Base-by-base conservation (phyloP, 2,329 filamentous ascomycete genomes). In the Stagonosporopsis rhizophila region DNA sequence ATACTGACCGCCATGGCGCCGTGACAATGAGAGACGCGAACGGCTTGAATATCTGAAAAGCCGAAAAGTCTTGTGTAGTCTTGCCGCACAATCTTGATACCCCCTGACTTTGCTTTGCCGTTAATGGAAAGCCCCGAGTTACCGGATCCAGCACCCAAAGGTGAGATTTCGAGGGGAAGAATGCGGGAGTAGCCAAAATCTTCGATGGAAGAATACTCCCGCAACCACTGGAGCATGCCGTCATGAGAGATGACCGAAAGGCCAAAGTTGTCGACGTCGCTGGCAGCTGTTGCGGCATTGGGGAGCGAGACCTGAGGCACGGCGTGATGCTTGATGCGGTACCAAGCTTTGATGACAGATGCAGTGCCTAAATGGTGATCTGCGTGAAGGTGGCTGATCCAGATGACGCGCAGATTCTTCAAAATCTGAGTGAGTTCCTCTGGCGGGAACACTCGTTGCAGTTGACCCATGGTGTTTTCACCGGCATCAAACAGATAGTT, bases 351-450 rank as follows among this genome's bases (percentile, higher is more conserved):
- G 69, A 98, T 86, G n/a, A 98, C 80, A 6, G 87, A 85, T n/a
- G 86, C 82, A 1, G 87, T 90, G 25, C 95, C 95, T 19, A 99
- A 84, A 71, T 98, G 95, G 77, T 99, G 95, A 77, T 99, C 95
- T 4, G 95, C 95, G 75, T 99, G 95, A 60, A 96, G 81, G 78
- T 99, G 95, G 75, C 91, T 96, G 77, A 99, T 95, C 87, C 92
- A 96, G 60, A 99, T 88, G 64, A 87, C 85, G 50, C 88, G 89
- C 39, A 99, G 81, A 60, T 96, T 87, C 56, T 81, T 83, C n/a
- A 99, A 80, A 12, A 96, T 82, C n/a, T 87, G 81, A 25, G 80
- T 80, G 3, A 94, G 79, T 61, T 91, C 84, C 4, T 86, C 81
- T 0, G 82, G 79, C 6, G 84, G 82, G 67, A 90, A 94, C 0